Percentiles rank a stretch among this genome's conserved stretches.
Evolutionary conservation across 2,329 filamentous ascomycete species (phyloP).

Genomic region (Microcyclosporella mali): DNA sequence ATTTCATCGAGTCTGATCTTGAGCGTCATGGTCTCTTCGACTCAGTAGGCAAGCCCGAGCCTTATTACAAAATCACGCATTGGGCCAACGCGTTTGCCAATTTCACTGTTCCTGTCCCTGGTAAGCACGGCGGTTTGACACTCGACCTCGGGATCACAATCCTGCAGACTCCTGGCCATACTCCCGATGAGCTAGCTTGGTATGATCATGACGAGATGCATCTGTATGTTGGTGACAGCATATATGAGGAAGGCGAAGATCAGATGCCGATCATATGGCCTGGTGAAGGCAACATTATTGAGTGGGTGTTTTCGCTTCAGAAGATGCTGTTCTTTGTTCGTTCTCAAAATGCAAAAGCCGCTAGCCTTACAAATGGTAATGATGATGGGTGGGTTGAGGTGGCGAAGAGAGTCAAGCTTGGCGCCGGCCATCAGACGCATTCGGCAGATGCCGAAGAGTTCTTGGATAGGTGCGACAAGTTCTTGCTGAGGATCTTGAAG

Average conservation of each 20-base stretch:
- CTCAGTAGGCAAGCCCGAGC: conserved; percentile 33
- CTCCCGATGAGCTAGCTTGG: conserved; percentile 41
- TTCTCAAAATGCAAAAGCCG: conserved; percentile 26
- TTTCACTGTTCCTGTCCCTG: conserved; percentile 22
- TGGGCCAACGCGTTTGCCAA: conserved; percentile 38
- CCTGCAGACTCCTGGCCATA: conserved; percentile 44
- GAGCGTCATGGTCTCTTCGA: conserved; percentile 38
- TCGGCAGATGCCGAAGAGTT: conserved; percentile 34
- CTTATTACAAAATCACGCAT: conserved; percentile 37
- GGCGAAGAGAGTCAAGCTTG: conserved; percentile 19
- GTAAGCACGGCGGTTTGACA: neutral
- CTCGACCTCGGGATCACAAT: conserved; percentile 35
- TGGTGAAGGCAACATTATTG: conserved; percentile 33
- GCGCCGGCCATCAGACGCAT: conserved; percentile 35
- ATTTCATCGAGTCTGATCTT: conserved; percentile 39
- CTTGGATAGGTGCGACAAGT: conserved; percentile 29
- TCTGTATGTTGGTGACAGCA: conserved; percentile 44
- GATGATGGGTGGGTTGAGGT: conserved; percentile 23
- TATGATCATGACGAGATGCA: conserved; percentile 41
- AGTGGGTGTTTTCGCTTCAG: conserved; percentile 35
- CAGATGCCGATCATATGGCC: conserved; percentile 37
- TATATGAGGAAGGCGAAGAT: conserved; percentile 37
- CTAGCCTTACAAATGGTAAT: conserved; percentile 12
- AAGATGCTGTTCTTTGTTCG: conserved; percentile 32
- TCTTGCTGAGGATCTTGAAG: conserved; percentile 31